These are phyloP conservation scores for Malassezia japonica DNA, from an alignment of 1,284 basidiomycete genomes.

Conservation along the genomic window DNA sequence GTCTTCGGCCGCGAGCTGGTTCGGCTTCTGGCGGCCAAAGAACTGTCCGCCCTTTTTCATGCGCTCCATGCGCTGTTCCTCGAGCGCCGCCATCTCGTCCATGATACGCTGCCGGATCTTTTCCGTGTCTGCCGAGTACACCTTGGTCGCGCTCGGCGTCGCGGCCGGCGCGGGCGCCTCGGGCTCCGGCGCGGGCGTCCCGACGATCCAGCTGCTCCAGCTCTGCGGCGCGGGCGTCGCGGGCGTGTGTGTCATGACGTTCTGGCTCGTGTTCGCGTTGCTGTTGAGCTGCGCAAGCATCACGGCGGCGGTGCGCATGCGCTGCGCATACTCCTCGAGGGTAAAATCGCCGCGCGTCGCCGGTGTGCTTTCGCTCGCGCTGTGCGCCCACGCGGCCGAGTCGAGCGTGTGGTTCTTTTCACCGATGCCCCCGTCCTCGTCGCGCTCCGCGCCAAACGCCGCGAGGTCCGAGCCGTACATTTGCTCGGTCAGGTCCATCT, in stretches of 20 bases:
- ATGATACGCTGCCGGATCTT: conserved; percentile 92
- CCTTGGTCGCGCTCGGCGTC: conserved; percentile 13
- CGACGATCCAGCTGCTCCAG: conserved; percentile 40
- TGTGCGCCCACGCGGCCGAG: conserved; percentile 33
- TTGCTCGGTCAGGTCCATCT: conserved; percentile 45
- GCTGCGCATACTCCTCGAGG: conserved; percentile 89
- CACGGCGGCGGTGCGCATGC: conserved; percentile 94
- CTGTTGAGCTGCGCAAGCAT: conserved; percentile 91
- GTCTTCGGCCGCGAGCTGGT: conserved; percentile 65
- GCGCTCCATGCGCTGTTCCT: conserved; percentile 88
- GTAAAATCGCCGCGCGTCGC: conserved; percentile 27
- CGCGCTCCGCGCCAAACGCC: conserved; percentile 33
- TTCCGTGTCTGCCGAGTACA: conserved; percentile 50
- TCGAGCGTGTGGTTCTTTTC: conserved; percentile 37
- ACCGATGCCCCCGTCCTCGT: conserved; percentile 31
- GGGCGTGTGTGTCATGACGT: conserved; percentile 22
- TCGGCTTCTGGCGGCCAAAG: conserved; percentile 9
- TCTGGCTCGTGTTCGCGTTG: conserved; percentile 30
- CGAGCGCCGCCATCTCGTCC: conserved; percentile 93
- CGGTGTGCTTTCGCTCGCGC: not conserved
- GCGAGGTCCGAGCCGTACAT: conserved; percentile 41
- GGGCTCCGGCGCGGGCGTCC: conserved; percentile 20
- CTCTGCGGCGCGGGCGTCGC: conserved; percentile 24
- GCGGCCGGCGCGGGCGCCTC: not conserved
- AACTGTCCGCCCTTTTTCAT: conserved; percentile 61